A percentile compares a stretch with the other conserved stretches of the same genome.
phyloP scores from a whole-genome alignment of 2,329 filamentous ascomycete species.

The Ascomycota sp. region DNA sequence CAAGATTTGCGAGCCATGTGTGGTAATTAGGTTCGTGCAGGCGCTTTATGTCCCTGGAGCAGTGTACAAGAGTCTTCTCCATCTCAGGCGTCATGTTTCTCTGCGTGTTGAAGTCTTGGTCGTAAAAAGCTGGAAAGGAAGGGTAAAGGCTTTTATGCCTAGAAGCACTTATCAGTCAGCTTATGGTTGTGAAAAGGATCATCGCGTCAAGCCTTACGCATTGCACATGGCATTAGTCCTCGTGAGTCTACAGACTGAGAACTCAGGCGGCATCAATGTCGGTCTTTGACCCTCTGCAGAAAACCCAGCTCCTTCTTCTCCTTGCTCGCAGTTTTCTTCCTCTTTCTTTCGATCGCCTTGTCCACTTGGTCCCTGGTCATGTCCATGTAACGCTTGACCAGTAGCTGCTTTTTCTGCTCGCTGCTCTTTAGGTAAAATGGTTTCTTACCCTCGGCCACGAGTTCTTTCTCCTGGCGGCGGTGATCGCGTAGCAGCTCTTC shows the following conservation, averaged over 20 bases:
- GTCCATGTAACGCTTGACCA: conserved; percentile 58
- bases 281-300: conserved; percentile 11
- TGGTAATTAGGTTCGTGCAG: too few species aligned
- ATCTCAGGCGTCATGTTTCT: too few species aligned
- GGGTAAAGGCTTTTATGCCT: too few species aligned
- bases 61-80: too few species aligned
- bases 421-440: conserved; percentile 87
- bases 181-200: too few species aligned
- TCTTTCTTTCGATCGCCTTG: conserved; percentile 62
- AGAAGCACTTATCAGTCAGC: too few species aligned
- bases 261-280: background rate
- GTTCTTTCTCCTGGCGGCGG: conserved; percentile 62
- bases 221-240: background rate
- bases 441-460: conserved; percentile 71
- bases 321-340: conserved; percentile 74
- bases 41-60: too few species aligned
- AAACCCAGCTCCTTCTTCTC: conserved; percentile 55
- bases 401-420: conserved; percentile 71
- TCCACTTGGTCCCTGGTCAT: conserved; percentile 78
- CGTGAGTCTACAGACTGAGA: too few species aligned
- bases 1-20: too few species aligned
- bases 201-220: background rate
- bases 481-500: conserved; percentile 53
- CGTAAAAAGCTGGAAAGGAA: too few species aligned
- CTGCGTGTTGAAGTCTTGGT: too few species aligned